phyloP scores from a whole-genome alignment of 257 asterid species.

The Penstemon davidsonii region DNA sequence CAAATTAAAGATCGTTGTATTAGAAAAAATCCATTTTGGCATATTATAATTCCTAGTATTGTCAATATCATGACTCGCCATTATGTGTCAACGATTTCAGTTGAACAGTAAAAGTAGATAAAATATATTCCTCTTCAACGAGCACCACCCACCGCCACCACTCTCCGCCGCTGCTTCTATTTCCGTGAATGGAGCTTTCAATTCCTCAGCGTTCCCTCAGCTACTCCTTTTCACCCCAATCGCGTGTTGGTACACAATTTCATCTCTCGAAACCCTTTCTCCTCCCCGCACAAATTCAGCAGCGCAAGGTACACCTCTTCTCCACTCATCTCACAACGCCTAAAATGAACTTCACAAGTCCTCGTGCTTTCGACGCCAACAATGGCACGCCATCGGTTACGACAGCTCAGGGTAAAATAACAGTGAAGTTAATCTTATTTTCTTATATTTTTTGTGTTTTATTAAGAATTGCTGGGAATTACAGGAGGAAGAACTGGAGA shows the following conservation, averaged over 20 bases:
- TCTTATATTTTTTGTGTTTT: background rate
- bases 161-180: slow-evolving; percentile 31
- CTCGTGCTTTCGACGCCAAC: slow-evolving; percentile 38
- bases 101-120: too few relatives aligned
- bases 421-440: background rate
- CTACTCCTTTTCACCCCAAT: slow-evolving; percentile 32
- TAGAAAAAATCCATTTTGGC: too few relatives aligned
- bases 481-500: slow-evolving; percentile 73
- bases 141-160: slow-evolving; percentile 29
- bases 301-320: slow-evolving; percentile 32
- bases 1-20: too few relatives aligned
- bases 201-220: slow-evolving; percentile 34
- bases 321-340: slow-evolving; percentile 24
- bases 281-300: slow-evolving; percentile 39
- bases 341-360: slow-evolving; percentile 39
- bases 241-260: slow-evolving; percentile 28
- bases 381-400: slow-evolving; percentile 54
- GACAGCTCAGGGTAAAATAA: slow-evolving; percentile 39
- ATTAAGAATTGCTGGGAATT: background rate
- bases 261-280: slow-evolving; percentile 34
- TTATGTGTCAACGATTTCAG: too few relatives aligned
- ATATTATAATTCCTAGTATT: too few relatives aligned
- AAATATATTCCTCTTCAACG: background rate
- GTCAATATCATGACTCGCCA: too few relatives aligned
- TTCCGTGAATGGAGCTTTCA: slow-evolving; percentile 53